These are phyloP conservation scores for Coix lacrymajobi DNA, from an alignment of 176 grass and related monocot species.

Conservation along the genomic window DNA sequence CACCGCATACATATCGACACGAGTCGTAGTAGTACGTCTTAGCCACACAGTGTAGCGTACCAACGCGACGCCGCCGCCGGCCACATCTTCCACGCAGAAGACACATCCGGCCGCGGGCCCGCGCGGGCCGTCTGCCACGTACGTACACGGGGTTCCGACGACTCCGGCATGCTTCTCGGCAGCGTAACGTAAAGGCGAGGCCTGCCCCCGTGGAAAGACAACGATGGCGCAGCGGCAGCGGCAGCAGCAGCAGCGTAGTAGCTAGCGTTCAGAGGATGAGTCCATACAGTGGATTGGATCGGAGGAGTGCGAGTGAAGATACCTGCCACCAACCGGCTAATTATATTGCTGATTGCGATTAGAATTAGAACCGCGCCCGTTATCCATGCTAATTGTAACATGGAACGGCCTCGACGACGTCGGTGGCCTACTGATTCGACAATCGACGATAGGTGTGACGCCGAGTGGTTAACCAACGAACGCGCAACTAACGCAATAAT, in stretches of 20 bases:
- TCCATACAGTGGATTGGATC: not conserved
- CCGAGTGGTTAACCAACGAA: not conserved
- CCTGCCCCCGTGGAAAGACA: not conserved
- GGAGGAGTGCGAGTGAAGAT: constrained; percentile 7
- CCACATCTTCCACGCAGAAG: too few relatives aligned
- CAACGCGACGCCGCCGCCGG: too few relatives aligned
- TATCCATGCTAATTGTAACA: not conserved
- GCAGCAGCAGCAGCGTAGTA: not conserved
- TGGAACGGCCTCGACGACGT: not conserved
- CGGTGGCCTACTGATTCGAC: not conserved
- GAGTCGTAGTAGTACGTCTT: too few relatives aligned
- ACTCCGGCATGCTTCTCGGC: not conserved
- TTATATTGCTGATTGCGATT: not conserved
- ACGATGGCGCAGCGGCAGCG: not conserved
- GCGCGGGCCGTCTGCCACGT: not conserved
- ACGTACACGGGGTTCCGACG: not conserved
- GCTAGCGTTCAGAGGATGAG: not conserved
- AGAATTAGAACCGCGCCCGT: not conserved
- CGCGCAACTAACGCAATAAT: constrained; percentile 23
- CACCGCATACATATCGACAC: too few relatives aligned
- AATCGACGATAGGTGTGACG: not conserved
- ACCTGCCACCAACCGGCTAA: not conserved
- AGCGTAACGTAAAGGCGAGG: not conserved
- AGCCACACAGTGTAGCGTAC: too few relatives aligned
- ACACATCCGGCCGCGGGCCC: not conserved